A percentile compares a stretch with the other conserved stretches of the same genome.
These are phyloP conservation scores for Dalbergia cochinchinensis DNA, from an alignment of 306 rosid species.

Conservation along the genomic window DNA sequence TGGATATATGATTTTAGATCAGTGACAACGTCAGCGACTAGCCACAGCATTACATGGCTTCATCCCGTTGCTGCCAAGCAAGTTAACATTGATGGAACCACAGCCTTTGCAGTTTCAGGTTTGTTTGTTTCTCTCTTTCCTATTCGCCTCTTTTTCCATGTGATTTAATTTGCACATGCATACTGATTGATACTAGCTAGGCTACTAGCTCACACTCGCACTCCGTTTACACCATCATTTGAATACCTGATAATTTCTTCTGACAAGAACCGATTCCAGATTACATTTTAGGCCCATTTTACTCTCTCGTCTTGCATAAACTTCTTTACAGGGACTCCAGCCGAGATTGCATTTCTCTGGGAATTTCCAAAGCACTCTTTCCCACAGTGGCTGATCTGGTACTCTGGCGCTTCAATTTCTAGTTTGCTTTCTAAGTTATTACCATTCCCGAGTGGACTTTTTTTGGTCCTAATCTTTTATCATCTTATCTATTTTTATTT, in stretches of 20 bases:
- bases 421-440: background rate
- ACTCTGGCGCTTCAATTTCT: conserved; percentile 17
- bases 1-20: conserved; percentile 8
- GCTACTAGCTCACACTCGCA: too few relatives aligned
- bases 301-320: too few relatives aligned
- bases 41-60: conserved; percentile 79
- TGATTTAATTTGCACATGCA: too few relatives aligned
- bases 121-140: conserved; percentile 19
- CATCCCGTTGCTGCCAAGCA: conserved; percentile 70
- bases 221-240: too few relatives aligned
- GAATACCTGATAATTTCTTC: too few relatives aligned
- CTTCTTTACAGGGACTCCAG: conserved; percentile 78
- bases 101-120: conserved; percentile 79
- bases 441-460: conserved; percentile 19
- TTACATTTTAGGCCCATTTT: background rate
- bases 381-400: conserved; percentile 79
- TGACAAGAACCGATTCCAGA: too few relatives aligned
- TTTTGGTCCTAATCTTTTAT: background rate
- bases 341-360: conserved; percentile 88
- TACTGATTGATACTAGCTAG: too few relatives aligned
- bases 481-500: background rate
- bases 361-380: conserved; percentile 77
- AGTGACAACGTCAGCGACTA: conserved; percentile 77
- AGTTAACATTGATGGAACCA: conserved; percentile 70
- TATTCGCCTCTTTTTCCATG: background rate